A percentile compares a stretch with the other conserved stretches of the same genome.
Conservation (phyloP, 371 early-diverging fungal genomes). For the Mortierella sp. region DNA sequence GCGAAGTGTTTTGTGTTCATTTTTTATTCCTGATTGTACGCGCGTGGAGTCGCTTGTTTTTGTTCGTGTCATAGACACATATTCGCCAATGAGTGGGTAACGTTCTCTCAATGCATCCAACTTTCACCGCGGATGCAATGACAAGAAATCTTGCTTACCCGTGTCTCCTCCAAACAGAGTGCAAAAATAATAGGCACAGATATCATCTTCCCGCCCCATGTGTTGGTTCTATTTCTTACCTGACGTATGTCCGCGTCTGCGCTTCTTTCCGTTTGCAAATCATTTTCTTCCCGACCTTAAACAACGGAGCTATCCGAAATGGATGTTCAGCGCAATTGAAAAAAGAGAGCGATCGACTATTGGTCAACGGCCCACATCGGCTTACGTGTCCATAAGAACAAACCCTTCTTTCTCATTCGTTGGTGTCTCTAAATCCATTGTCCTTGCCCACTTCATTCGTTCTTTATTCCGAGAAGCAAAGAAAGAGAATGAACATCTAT, state of each 20-base stretch:
- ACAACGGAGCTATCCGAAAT: not conserved
- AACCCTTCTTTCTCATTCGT: not conserved
- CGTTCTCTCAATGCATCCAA: not conserved
- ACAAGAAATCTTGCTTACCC: not conserved
- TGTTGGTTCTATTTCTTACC: not conserved
- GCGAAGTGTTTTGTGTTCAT: not conserved
- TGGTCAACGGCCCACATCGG: slow-evolving; percentile 3
- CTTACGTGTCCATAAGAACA: slow-evolving; percentile 6
- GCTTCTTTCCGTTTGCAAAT: not conserved
- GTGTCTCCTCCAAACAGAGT: no score
- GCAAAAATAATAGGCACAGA: not conserved
- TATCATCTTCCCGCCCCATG: not conserved
- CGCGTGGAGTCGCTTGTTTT: not conserved
- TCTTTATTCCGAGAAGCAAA: not conserved
- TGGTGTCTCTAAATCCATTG: not conserved
- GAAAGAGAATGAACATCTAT: not conserved
- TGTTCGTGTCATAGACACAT: not conserved
- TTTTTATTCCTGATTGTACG: not conserved
- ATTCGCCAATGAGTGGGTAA: not conserved
- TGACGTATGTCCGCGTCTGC: not conserved
- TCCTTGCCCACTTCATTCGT: not conserved
- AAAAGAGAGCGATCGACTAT: not conserved
- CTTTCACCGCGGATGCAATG: not conserved
- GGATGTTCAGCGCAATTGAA: not conserved
- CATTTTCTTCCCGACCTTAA: not conserved